Conservation (phyloP, 129 eudicot species). For the Escallonia rubra region DNA sequence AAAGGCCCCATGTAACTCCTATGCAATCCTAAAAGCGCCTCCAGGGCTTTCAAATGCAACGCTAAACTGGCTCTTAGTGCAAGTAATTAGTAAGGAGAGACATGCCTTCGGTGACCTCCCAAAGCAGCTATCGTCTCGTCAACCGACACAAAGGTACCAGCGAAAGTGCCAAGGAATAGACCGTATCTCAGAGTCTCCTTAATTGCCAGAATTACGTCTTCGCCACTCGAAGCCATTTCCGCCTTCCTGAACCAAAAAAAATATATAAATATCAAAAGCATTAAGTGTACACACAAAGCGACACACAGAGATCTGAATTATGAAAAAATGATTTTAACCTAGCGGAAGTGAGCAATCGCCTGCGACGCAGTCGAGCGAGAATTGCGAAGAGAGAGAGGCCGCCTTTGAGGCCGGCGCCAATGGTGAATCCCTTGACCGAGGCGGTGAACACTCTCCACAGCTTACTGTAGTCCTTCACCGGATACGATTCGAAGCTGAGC, state of each 20-base stretch:
- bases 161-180: slow-evolving; percentile 87
- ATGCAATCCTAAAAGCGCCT: no score
- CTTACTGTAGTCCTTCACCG: slow-evolving; percentile 68
- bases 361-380: slow-evolving; percentile 77
- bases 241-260: slow-evolving; percentile 48
- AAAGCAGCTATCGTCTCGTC: slow-evolving; percentile 81
- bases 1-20: no score
- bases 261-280: not conserved
- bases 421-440: slow-evolving; percentile 79
- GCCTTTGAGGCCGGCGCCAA: slow-evolving; percentile 97
- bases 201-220: slow-evolving; percentile 67
- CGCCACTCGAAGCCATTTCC: slow-evolving; percentile 62
- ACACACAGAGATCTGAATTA: not conserved
- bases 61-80: no score
- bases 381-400: slow-evolving; percentile 82
- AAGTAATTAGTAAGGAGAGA: not conserved
- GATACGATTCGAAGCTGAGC: slow-evolving; percentile 61
- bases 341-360: slow-evolving; percentile 35
- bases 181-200: slow-evolving; percentile 94
- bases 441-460: slow-evolving; percentile 68
- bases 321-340: slow-evolving; percentile 24
- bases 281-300: not conserved
- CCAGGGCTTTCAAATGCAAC: no score
- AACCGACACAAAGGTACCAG: slow-evolving; percentile 93
- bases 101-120: slow-evolving; percentile 84